These are phyloP conservation scores for Neurospora sp. DNA, from an alignment of 495 filamentous ascomycete species.

Conservation along the genomic window DNA sequence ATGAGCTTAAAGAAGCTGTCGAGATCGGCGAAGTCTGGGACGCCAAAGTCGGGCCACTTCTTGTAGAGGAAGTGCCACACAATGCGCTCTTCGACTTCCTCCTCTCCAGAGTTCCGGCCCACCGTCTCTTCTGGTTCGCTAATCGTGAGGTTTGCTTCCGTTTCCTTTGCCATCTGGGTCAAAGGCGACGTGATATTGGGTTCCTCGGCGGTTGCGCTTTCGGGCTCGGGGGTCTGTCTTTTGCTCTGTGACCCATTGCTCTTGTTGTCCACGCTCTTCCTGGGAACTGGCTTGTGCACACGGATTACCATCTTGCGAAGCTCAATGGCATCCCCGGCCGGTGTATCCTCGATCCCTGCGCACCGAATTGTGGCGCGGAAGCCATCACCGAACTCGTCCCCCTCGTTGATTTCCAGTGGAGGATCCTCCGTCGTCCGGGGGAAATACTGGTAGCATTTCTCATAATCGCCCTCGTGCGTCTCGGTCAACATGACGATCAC, in stretches of 20 bases:
- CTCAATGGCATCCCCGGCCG: constrained; percentile 41
- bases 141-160: constrained; percentile 3
- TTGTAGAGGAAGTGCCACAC: constrained; percentile 89
- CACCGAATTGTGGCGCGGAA: constrained; percentile 47
- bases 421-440: constrained; percentile 49
- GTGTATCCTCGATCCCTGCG: constrained; percentile 36
- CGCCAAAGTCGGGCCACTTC: constrained; percentile 88
- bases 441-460: constrained; percentile 92
- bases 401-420: constrained; percentile 41
- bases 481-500: constrained; percentile 96
- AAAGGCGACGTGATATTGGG: not conserved
- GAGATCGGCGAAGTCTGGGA: constrained; percentile 72
- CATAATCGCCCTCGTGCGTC: constrained; percentile 66
- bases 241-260: not conserved
- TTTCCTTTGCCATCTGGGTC: not conserved
- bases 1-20: constrained; percentile 70
- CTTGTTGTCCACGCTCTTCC: not conserved
- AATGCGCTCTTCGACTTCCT: constrained; percentile 50
- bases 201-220: not conserved
- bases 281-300: constrained; percentile 12
- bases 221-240: not conserved
- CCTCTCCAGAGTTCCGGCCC: not conserved
- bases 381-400: constrained; percentile 52
- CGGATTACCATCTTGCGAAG: constrained; percentile 42
- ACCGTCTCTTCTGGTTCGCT: not conserved